Percentiles rank a stretch among this genome's conserved stretches.
phyloP scores from a whole-genome alignment of 768 basidiomycete genomes.

The Termitomyces sp. region DNA sequence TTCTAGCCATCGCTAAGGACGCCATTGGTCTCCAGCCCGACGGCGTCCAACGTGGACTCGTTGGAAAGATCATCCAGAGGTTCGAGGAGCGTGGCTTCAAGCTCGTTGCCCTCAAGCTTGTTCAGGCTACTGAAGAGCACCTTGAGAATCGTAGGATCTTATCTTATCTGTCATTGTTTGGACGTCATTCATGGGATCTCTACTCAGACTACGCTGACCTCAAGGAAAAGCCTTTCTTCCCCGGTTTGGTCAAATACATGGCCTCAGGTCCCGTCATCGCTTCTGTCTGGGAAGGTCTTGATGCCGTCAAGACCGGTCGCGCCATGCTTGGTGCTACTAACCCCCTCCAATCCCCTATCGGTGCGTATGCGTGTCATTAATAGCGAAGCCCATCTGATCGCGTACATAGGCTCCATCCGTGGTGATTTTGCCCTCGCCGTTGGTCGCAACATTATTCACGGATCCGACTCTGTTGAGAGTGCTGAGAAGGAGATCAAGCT shows the following conservation, averaged over 20 bases:
- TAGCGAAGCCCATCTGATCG: slow-evolving; percentile 3
- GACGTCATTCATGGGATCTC: slow-evolving; percentile 7
- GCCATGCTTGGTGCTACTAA: slow-evolving; percentile 96
- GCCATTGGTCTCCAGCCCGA: slow-evolving; percentile 62
- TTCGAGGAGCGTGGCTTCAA: slow-evolving; percentile 99
- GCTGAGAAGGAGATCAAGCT: slow-evolving; percentile 94
- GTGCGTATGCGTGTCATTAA: slow-evolving; percentile 34
- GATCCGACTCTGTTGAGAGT: slow-evolving; percentile 82
- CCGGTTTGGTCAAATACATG: slow-evolving; percentile 95
- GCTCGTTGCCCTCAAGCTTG: slow-evolving; percentile 91
- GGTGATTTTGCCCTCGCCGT: slow-evolving; percentile 93
- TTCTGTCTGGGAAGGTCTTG: slow-evolving; percentile 94
- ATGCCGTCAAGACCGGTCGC: slow-evolving; percentile 93
- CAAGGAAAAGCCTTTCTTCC: slow-evolving; percentile 93
- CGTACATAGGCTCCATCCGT: slow-evolving; percentile 76
- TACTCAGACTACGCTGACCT: slow-evolving; percentile 90
- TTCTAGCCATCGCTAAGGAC: slow-evolving; percentile 7
- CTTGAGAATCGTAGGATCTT: slow-evolving; percentile 76
- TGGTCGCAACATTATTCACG: slow-evolving; percentile 93
- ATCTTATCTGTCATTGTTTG: slow-evolving; percentile 6
- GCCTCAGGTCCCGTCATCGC: slow-evolving; percentile 90
- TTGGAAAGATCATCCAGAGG: slow-evolving; percentile 91
- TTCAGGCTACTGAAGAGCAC: slow-evolving; percentile 71
- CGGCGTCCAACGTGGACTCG: slow-evolving; percentile 94
- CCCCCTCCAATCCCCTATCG: slow-evolving; percentile 84